Percentiles rank a stretch among this genome's conserved stretches.
Evolutionary conservation across 2,329 filamentous ascomycete genomes (phyloP).

Genomic region (Nigrograna mackinnonii): DNA sequence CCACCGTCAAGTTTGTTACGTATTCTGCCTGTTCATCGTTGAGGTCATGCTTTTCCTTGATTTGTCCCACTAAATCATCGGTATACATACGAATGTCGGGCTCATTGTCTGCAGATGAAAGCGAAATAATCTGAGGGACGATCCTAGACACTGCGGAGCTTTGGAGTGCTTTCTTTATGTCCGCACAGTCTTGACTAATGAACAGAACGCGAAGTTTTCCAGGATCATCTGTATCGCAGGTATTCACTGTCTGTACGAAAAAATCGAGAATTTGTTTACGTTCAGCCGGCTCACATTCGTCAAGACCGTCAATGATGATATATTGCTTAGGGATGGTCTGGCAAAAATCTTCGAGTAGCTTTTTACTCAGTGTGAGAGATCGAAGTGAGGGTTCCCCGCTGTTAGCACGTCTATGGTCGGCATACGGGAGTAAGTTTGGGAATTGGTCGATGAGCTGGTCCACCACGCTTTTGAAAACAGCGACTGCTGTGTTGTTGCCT

Average conservation of each 20-base stretch:
- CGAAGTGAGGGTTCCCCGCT: constrained; percentile 23
- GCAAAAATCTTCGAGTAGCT: constrained; percentile 23
- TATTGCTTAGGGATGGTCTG: constrained; percentile 16
- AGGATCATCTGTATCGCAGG: constrained; percentile 16
- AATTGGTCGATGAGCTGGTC: constrained; percentile 20
- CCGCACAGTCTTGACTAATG: constrained; percentile 27
- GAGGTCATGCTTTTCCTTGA: constrained; percentile 17
- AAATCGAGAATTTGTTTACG: constrained; percentile 21
- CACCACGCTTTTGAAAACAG: constrained; percentile 18
- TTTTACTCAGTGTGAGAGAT: constrained; percentile 14
- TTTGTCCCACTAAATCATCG: constrained; percentile 12
- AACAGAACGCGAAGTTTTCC: constrained; percentile 25
- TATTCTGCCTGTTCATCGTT: constrained; percentile 20
- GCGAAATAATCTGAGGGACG: constrained; percentile 11
- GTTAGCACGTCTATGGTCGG: constrained; percentile 1
- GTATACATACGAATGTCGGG: constrained; percentile 22
- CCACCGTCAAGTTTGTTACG: constrained; percentile 19
- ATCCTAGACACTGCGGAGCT: constrained; percentile 3
- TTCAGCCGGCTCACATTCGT: constrained; percentile 21
- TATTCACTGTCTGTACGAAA: constrained; percentile 12
- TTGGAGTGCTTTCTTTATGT: constrained; percentile 17
- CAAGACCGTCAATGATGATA: constrained; percentile 27
- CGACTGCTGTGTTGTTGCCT: constrained; percentile 13
- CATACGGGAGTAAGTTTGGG: constrained; percentile 15
- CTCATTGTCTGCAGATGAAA: constrained; percentile 19